A percentile compares a stretch with the other conserved stretches of the same genome.
These are phyloP conservation scores for Trichoderma pleuroti DNA, from an alignment of 2,329 filamentous ascomycete species.

Conservation along the genomic window DNA sequence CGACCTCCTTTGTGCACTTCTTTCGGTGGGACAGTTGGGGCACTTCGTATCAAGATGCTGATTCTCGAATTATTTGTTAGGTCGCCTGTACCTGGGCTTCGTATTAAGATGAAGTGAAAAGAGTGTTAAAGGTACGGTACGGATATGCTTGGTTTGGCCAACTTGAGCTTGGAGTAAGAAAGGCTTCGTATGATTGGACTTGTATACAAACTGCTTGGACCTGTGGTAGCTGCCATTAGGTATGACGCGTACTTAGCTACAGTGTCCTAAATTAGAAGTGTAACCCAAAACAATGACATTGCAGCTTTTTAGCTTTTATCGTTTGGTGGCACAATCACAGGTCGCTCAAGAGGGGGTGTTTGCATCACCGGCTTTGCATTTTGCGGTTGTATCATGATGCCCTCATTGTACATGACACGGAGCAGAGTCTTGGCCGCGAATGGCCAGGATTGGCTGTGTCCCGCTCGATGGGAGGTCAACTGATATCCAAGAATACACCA, in stretches of 20 bases:
- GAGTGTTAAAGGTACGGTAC: neutral
- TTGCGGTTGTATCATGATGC: neutral
- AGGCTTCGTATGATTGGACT: neutral
- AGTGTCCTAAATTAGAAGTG: neutral
- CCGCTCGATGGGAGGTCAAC: neutral
- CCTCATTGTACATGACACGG: neutral
- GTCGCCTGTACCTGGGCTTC: neutral
- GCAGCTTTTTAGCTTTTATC: constrained; percentile 1
- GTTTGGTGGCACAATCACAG: neutral
- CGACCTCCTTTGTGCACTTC: neutral
- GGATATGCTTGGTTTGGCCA: neutral
- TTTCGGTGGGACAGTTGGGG: neutral
- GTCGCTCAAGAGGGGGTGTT: neutral
- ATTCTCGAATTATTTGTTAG: neutral
- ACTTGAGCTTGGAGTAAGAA: neutral
- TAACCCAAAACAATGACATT: neutral
- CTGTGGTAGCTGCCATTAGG: neutral
- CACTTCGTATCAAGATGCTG: neutral
- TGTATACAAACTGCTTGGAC: neutral
- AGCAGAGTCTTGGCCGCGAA: neutral
- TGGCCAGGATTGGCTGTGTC: neutral
- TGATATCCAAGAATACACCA: neutral
- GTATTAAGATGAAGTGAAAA: neutral
- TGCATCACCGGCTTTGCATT: neutral
- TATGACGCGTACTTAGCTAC: neutral